These are phyloP conservation scores for Leccinum longicurvipes DNA, from an alignment of 768 basidiomycete genomes.

Conservation along the genomic window DNA sequence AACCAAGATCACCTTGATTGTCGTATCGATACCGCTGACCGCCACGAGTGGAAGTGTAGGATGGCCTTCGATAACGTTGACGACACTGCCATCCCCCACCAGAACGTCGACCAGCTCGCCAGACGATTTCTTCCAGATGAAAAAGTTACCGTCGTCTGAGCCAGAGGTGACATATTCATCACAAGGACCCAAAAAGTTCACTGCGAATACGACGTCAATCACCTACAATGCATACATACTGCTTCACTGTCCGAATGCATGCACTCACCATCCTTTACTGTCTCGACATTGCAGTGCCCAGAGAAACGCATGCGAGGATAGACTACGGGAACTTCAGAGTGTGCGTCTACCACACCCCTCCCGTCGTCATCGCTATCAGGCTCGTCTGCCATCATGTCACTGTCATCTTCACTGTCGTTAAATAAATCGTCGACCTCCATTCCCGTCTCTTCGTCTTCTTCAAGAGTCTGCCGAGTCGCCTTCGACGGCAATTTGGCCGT, in stretches of 20 bases:
- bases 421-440: conserved; percentile 31
- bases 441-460: conserved; percentile 22
- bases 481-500: not conserved
- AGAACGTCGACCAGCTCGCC: conserved; percentile 69
- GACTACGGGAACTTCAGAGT: conserved; percentile 47
- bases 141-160: conserved; percentile 85
- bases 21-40: conserved; percentile 81
- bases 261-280: conserved; percentile 79
- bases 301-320: conserved; percentile 59
- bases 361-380: conserved; percentile 34
- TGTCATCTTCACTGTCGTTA: conserved; percentile 29
- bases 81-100: conserved; percentile 78
- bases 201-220: conserved; percentile 35
- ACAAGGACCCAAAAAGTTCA: conserved; percentile 77
- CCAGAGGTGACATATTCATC: conserved; percentile 82
- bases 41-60: conserved; percentile 77
- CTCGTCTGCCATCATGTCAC: conserved; percentile 21
- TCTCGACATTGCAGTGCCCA: conserved; percentile 77
- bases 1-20: conserved; percentile 61
- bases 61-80: conserved; percentile 86
- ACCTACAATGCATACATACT: not conserved
- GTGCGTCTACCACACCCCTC: conserved; percentile 20
- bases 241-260: not conserved
- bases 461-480: not conserved
- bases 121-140: conserved; percentile 76